Conservation (phyloP, 1,284 basidiomycete species). For the Sanguinoderma infundibulare region DNA sequence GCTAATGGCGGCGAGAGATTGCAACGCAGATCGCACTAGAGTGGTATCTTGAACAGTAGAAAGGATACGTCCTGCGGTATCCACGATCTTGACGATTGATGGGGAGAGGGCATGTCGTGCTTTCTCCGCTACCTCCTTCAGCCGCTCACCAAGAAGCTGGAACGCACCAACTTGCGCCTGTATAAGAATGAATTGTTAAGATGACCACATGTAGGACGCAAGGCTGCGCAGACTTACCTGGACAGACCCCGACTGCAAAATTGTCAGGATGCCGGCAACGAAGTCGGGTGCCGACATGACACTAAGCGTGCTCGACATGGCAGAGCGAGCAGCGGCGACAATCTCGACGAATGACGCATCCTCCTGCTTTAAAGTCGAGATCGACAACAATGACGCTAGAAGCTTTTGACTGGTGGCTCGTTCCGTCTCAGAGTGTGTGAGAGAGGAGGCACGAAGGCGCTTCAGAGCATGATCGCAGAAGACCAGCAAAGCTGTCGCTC, state of each 20-base stretch:
- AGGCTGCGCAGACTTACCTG: conserved; percentile 41
- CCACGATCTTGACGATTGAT: conserved; percentile 56
- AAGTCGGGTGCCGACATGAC: conserved; percentile 75
- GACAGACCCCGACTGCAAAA: conserved; percentile 55
- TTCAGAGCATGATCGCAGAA: conserved; percentile 57
- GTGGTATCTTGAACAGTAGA: conserved; percentile 42
- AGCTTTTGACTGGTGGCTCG: conserved; percentile 42
- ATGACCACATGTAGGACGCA: too few species aligned
- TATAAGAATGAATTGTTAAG: background rate
- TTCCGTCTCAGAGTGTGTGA: conserved; percentile 26
- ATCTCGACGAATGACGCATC: conserved; percentile 44
- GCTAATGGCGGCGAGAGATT: conserved; percentile 63
- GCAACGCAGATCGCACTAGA: conserved; percentile 53
- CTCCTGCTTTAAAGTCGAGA: conserved; percentile 33
- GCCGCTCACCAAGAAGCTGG: conserved; percentile 65
- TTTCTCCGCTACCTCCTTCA: conserved; percentile 64
- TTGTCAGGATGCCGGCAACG: conserved; percentile 52
- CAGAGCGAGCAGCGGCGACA: conserved; percentile 48
- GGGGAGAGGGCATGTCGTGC: conserved; percentile 57
- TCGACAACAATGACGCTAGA: conserved; percentile 48
- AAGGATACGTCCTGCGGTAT: conserved; percentile 53
- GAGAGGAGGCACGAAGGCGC: conserved; percentile 29
- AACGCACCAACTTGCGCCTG: conserved; percentile 71
- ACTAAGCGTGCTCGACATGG: conserved; percentile 53
- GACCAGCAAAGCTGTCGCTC: conserved; percentile 68